Evolutionary conservation across 306 rosid species (phyloP), one percentile per base, ranked within the genome.

Genomic region (Vicia sativa): DNA sequence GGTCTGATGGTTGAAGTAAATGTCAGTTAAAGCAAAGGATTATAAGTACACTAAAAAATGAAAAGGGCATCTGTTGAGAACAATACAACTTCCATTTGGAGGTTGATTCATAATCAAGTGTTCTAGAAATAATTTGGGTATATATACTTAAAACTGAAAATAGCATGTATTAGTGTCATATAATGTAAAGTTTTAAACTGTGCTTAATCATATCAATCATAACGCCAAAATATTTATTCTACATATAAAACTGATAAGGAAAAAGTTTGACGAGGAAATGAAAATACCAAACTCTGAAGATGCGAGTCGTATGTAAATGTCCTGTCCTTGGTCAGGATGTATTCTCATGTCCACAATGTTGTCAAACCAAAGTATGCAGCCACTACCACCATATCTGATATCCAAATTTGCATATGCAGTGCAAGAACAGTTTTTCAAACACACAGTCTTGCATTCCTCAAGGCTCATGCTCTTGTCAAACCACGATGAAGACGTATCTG

Each of bases 321-420:
- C 37, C 6, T 31, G 37, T 31, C 37, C 37, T 31, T 31, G 57
- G 21, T 50, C 23, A 7, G 0, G 4, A 11, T 14, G 34, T 50
- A 11, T 49, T 55, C 58, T 78, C 6, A 78, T 64, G 41, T 81
- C 86, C 62, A 74, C 7, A 19, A 80, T 35, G 21, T 58, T 18
- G 42, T 45, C 46, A 8, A 69, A 71, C 85, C 85, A 75, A 53
- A 81, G 19, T 25, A 78, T 0, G 67, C 86, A 81, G 9, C 83
- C 84, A 19, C 67, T 69, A 14, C 78, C 75, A 6, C 67, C 71
- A n/a, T 44, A 3, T 48, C 57, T 67, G 23, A 67, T 43, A 39
- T 70, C 71, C 10, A 74, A 59, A 58, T 23, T 26, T 31, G 37
- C 37, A 31, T 31, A 31, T 6, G 37, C 37, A 1, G 37, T 31